Evolutionary conservation across 2,329 filamentous ascomycete species (phyloP), one percentile per base, ranked within the genome.

Genomic region (Penicillium polonicum): DNA sequence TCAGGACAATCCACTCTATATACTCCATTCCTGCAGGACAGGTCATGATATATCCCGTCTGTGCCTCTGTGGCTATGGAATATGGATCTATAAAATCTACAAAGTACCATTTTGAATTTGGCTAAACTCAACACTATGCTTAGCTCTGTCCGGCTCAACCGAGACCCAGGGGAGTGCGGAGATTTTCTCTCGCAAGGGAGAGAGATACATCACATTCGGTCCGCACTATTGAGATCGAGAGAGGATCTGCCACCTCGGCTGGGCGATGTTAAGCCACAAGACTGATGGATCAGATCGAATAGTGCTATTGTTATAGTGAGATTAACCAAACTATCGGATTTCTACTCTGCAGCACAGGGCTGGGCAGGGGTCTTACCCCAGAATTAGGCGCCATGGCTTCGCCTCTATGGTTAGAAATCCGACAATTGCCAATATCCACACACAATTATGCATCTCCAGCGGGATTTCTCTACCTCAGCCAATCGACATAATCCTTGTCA

Each of bases 201-300:
- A 19, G 31, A 23, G 65, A 67, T 50, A 62, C 55, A 58, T 67
- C 65, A 67, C 60, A 67, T 64, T 39, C 27, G 42, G 39, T 15
- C 29, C 38, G 45, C 46, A 46, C 55, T 53, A 61, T 60, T 56
- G 57, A 52, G 60, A 52, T 53, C 33, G 48, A 33, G 38, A 50
- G 21, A 52, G 41, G 53, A 59, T 55, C 55, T 33, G 42, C 55
- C 38, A 53, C 42, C 39, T 55, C 39, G 6, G 45, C 42, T 35
- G 46, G 23, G 13, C 17, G 19, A 23, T 50, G 46, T 59, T 12
- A 39, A 51, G 41, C n/a, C 36, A 48, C 39, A 44, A 13, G 21
- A 35, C 41, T 53, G 55, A 67, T 63, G 35, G 46, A 60, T 66
- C 64, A 64, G 21, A 64, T 64, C 62, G 53, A 39, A 64, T 62